phyloP scores from a whole-genome alignment of 345 rosid species.

The Syzygium oleosum region DNA sequence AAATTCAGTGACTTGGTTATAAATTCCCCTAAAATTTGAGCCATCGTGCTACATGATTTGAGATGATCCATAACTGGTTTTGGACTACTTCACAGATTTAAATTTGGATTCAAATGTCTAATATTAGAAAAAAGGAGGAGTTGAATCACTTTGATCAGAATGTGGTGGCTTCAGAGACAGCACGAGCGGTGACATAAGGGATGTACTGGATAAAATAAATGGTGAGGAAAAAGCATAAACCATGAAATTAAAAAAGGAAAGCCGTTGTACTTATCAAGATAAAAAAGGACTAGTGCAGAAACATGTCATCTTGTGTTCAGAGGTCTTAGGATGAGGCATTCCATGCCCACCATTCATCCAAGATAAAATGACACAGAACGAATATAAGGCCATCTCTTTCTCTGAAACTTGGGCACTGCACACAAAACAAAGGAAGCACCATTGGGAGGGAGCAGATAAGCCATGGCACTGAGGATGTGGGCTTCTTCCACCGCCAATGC shows the following conservation, averaged over 20 bases:
- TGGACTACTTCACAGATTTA: neutral
- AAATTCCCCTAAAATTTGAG: neutral
- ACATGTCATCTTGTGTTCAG: neutral
- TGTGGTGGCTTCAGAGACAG: too few species aligned
- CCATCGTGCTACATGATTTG: neutral
- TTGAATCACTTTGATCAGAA: neutral
- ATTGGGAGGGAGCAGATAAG: slow-evolving; percentile 2
- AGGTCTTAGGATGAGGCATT: slow-evolving; percentile 56
- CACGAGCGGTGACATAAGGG: too few species aligned
- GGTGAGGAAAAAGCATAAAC: neutral
- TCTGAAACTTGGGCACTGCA: neutral
- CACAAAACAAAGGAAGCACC: neutral
- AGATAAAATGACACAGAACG: slow-evolving; percentile 22
- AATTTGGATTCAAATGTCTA: neutral
- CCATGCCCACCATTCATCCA: slow-evolving; percentile 66
- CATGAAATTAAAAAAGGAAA: neutral
- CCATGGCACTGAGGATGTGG: slow-evolving; percentile 92
- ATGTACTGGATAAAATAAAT: neutral
- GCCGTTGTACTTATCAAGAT: neutral
- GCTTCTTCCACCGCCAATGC: slow-evolving; percentile 94
- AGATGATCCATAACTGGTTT: neutral
- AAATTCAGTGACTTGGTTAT: neutral
- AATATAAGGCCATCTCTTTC: slow-evolving; percentile 7
- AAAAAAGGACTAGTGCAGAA: neutral
- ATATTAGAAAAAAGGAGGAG: neutral